A percentile compares a stretch with the other conserved stretches of the same genome.
phyloP scores from a whole-genome alignment of 345 rosid genomes.

The Eutrema japonicum region DNA sequence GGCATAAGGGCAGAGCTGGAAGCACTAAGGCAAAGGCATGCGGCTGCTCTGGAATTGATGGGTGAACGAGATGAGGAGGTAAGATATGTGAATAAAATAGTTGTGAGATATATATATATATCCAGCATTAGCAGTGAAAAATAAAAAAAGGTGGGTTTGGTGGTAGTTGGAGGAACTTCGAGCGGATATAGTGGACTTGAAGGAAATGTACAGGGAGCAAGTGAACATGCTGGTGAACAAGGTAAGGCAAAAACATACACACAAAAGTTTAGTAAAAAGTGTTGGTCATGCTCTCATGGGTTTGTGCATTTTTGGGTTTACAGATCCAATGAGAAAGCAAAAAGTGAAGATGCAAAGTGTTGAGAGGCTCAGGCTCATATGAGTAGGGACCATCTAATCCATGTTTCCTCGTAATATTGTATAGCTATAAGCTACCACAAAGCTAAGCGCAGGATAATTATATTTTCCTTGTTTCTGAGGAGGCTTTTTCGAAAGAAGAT shows the following conservation, averaged over 20 bases:
- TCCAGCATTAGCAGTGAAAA: slow-evolving; percentile 7
- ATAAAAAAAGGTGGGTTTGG: slow-evolving; percentile 31
- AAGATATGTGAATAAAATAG: slow-evolving; percentile 25
- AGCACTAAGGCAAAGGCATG: slow-evolving; percentile 88
- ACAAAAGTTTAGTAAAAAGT: slow-evolving; percentile 1
- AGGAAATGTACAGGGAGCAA: slow-evolving; percentile 99
- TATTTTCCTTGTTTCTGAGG: not conserved
- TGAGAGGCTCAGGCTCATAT: slow-evolving; percentile 20
- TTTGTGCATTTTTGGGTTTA: slow-evolving; percentile 20
- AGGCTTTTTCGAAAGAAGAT: not conserved
- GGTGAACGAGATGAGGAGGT: slow-evolving; percentile 99
- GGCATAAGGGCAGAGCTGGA: slow-evolving; percentile 90
- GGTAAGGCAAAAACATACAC: slow-evolving; percentile 50
- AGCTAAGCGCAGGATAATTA: not conserved
- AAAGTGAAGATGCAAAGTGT: slow-evolving; percentile 23
- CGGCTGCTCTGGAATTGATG: slow-evolving; percentile 98
- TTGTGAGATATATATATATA: not conserved
- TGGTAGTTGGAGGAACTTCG: slow-evolving; percentile 98
- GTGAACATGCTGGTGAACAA: slow-evolving; percentile 95
- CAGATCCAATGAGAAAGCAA: slow-evolving; percentile 43
- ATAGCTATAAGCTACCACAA: slow-evolving; percentile 38
- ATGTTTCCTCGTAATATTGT: slow-evolving; percentile 14
- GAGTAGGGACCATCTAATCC: slow-evolving; percentile 19
- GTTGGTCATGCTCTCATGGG: slow-evolving; percentile 27
- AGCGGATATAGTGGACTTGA: slow-evolving; percentile 92